Evolutionary conservation across 768 basidiomycete species (phyloP).

Genomic region (Lentinula sp.): DNA sequence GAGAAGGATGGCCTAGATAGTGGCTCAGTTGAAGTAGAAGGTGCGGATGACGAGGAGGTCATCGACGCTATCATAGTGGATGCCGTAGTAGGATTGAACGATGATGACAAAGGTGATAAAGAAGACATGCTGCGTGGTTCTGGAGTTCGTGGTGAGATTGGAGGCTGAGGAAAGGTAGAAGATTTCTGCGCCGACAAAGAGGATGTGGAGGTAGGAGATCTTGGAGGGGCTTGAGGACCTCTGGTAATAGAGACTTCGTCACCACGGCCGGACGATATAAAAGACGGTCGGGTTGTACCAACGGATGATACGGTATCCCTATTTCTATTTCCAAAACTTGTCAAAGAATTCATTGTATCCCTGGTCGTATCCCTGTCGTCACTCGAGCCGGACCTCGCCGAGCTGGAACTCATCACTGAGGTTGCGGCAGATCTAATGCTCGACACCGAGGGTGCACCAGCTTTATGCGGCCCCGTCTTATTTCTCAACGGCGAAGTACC

Average conservation of each 20-base stretch:
- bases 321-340: background rate
- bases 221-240: background rate
- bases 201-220: too few relatives aligned
- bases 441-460: background rate
- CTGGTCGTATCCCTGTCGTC: background rate
- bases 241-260: background rate
- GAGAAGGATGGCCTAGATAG: constrained; percentile 1
- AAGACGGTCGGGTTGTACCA: background rate
- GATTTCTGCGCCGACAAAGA: background rate
- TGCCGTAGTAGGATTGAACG: background rate
- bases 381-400: background rate
- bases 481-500: constrained; percentile 5
- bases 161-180: background rate
- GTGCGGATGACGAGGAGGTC: background rate
- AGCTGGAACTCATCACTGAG: background rate
- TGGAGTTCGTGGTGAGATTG: background rate
- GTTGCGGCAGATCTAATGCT: background rate
- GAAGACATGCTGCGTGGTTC: background rate
- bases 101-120: background rate
- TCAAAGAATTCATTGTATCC: background rate
- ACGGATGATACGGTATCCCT: background rate
- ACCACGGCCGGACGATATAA: background rate
- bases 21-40: background rate
- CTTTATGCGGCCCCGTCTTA: background rate
- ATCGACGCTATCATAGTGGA: background rate